Evolutionary conservation across 2,329 filamentous ascomycete species (phyloP).

Genomic region (Fusarium nodosum): DNA sequence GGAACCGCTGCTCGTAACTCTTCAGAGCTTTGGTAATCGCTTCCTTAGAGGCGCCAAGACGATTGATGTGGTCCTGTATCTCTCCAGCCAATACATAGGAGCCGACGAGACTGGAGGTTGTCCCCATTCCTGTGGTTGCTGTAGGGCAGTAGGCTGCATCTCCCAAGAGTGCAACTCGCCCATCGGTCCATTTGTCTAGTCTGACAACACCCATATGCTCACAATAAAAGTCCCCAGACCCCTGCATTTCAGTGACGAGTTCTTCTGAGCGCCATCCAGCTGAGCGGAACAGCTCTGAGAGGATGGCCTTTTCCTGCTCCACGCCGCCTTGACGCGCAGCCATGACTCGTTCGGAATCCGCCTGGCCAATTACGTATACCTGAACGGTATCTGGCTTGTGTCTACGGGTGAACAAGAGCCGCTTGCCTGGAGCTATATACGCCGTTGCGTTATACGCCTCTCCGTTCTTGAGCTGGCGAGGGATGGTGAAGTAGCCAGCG

Average conservation of each 20-base stretch:
- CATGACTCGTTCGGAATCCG: not conserved
- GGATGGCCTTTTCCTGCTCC: not conserved
- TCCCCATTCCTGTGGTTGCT: constrained; percentile 64
- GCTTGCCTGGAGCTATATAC: constrained; percentile 38
- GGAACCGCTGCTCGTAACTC: not conserved
- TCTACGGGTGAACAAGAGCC: constrained; percentile 48
- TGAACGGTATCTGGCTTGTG: not conserved
- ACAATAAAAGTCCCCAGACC: constrained; percentile 62
- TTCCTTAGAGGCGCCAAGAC: not conserved
- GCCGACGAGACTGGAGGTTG: constrained; percentile 61
- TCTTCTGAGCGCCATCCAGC: constrained; percentile 1
- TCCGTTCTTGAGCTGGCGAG: not conserved
- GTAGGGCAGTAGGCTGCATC: constrained; percentile 67
- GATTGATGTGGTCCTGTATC: constrained; percentile 15
- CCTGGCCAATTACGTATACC: not conserved
- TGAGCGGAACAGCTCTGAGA: not conserved
- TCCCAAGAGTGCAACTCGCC: constrained; percentile 65
- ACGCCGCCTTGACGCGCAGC: not conserved
- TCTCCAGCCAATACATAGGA: constrained; percentile 71
- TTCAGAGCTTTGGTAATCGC: not conserved
- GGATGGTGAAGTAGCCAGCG: constrained; percentile 50
- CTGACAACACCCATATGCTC: constrained; percentile 3
- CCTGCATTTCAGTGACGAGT: constrained; percentile 5
- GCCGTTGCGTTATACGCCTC: not conserved
- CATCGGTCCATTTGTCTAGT: constrained; percentile 58